Evolutionary conservation across 2,329 filamentous ascomycete genomes (phyloP).

Genomic region (Boeremia lycopersici): DNA sequence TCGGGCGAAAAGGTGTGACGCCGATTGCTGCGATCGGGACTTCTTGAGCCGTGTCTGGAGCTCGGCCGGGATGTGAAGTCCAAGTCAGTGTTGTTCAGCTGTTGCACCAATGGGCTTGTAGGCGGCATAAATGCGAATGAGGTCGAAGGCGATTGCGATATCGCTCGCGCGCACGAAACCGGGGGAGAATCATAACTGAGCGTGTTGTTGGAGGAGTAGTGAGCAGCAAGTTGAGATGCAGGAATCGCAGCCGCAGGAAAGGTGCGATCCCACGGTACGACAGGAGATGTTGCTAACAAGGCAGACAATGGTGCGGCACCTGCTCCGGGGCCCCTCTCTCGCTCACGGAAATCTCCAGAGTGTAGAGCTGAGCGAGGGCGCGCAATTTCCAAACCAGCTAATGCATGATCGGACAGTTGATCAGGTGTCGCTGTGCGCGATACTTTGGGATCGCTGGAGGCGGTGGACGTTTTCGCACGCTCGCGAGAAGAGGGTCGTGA

Average conservation of each 20-base stretch:
- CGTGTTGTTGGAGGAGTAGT: slow-evolving; percentile 24
- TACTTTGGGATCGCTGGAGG: slow-evolving; percentile 44
- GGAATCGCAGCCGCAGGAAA: slow-evolving; percentile 50
- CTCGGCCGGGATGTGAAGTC: slow-evolving; percentile 61
- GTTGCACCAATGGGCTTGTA: slow-evolving; percentile 90
- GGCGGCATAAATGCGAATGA: slow-evolving; percentile 86
- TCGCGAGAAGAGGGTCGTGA: slow-evolving; percentile 36
- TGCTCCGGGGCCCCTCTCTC: slow-evolving; percentile 40
- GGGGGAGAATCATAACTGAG: slow-evolving; percentile 40
- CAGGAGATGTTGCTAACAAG: slow-evolving; percentile 57
- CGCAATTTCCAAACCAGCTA: slow-evolving; percentile 66
- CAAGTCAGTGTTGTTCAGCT: slow-evolving; percentile 80
- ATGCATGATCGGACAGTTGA: slow-evolving; percentile 33
- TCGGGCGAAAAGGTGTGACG: slow-evolving; percentile 75
- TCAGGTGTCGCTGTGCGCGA: slow-evolving; percentile 41
- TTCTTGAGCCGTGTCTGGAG: slow-evolving; percentile 47
- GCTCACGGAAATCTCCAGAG: slow-evolving; percentile 65
- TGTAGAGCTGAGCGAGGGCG: slow-evolving; percentile 77
- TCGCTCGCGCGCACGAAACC: slow-evolving; percentile 47
- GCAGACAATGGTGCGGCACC: slow-evolving; percentile 19
- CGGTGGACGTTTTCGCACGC: slow-evolving; percentile 40
- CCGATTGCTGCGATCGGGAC: slow-evolving; percentile 59
- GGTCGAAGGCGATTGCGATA: slow-evolving; percentile 68
- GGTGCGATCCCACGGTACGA: slow-evolving; percentile 62
- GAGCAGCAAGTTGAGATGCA: slow-evolving; percentile 18